Conservation (phyloP, 176 grass and related monocot genomes). For the Triticum urartu region DNA sequence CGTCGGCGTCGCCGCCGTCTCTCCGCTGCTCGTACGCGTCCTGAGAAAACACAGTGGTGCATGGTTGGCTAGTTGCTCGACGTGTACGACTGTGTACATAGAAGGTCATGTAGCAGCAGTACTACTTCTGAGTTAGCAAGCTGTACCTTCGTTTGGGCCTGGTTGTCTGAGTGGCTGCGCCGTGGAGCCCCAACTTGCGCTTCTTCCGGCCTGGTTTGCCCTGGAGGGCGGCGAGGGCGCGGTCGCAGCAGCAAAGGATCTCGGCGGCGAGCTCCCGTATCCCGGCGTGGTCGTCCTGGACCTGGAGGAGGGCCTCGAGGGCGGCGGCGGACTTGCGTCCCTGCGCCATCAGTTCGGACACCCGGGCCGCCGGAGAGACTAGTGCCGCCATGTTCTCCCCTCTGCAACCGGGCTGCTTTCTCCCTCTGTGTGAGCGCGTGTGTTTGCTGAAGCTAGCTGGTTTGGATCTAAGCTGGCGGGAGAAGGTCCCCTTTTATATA, state of each 20-base stretch:
- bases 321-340: constrained; percentile 18
- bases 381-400: not conserved
- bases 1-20: not conserved
- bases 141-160: not conserved
- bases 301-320: not conserved
- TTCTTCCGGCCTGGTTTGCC: not conserved
- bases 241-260: constrained; percentile 30
- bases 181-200: not conserved
- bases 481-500: no score
- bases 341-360: constrained; percentile 21
- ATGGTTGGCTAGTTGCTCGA: no score
- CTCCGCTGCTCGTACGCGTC: not conserved
- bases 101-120: no score
- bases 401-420: no score
- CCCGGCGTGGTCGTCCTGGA: not conserved
- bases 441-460: no score
- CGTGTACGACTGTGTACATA: no score
- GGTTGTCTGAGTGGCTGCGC: not conserved
- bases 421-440: no score
- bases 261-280: not conserved
- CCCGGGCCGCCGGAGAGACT: not conserved
- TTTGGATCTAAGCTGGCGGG: no score
- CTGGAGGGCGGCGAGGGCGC: constrained; percentile 22
- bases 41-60: not conserved
- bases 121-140: no score